phyloP scores from a whole-genome alignment of 371 early-diverging fungal genomes.

The Mycotypha africana region DNA sequence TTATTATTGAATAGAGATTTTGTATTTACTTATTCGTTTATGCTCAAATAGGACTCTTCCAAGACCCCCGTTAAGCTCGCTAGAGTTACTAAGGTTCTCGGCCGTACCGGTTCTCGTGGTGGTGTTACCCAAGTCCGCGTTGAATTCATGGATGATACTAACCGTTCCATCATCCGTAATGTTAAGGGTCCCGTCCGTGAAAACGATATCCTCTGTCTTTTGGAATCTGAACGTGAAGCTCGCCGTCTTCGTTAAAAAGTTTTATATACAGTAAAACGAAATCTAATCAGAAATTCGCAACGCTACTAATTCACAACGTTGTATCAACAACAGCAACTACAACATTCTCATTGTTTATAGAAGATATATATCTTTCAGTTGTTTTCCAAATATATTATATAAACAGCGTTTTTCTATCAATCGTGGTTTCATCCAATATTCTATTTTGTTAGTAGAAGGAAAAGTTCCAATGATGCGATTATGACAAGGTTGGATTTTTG shows the following conservation, averaged over 20 bases:
- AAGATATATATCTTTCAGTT: too few relatives aligned
- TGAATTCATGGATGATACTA: conserved; percentile 93
- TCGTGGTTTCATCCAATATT: too few relatives aligned
- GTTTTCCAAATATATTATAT: too few relatives aligned
- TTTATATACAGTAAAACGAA: too few relatives aligned
- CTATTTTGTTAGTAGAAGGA: too few relatives aligned
- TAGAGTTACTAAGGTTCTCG: conserved; percentile 92
- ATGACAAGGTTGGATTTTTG: too few relatives aligned
- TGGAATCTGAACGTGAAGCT: conserved; percentile 99
- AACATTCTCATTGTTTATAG: too few relatives aligned
- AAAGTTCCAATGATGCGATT: too few relatives aligned
- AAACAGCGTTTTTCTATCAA: too few relatives aligned
- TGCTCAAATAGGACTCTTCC: conserved; percentile 51
- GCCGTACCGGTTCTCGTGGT: conserved; percentile 98
- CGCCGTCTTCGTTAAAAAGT: conserved; percentile 96
- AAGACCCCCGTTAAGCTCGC: conserved; percentile 85
- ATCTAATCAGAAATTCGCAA: too few relatives aligned
- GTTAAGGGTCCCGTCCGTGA: conserved; percentile 98
- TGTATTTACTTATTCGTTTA: background rate
- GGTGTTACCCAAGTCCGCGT: conserved; percentile 98
- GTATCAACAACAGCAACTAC: too few relatives aligned
- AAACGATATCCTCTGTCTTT: conserved; percentile 91
- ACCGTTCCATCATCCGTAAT: conserved; percentile 97
- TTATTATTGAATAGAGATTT: background rate
- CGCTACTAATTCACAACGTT: too few relatives aligned